Evolutionary conservation across 1,284 basidiomycete genomes (phyloP), one percentile per base, ranked within the genome.

Genomic region (Termitomyces sp.): DNA sequence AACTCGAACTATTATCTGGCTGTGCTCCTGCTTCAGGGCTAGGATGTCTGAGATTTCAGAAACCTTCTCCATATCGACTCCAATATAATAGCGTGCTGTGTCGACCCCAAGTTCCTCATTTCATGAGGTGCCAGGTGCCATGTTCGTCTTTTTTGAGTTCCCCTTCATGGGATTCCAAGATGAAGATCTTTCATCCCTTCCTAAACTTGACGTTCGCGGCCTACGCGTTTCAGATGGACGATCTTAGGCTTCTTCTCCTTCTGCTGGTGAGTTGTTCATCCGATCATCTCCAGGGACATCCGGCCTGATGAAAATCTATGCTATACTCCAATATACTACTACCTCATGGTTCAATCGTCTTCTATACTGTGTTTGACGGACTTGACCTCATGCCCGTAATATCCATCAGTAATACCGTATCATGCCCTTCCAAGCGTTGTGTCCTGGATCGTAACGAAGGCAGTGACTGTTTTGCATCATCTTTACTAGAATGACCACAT

Each of bases 261-360:
- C 4, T 36, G 34, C 46, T 48, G 46, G 21, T 26, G 26, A 5
- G 31, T 5, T 41, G 15, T 47, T 28, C 49, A 28, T 50, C 53
- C 48, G 48, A 50, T 50, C 47, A 55, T 45, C 48, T 50, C 53
- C 53, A 55, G 53, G 53, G 53, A 55, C 47, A 55, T 55, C 33
- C 28, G 26, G 26, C 5, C 17, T 36, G 41, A 47, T 43, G 34
- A 15, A 15, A 10, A 43, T 31, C 31, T 31, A n/a, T 36, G 19
- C 40, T 38, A 4, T 28, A 36, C 19, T 55, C 10, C 33, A 45
- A 39, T 26, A 12, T 26, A 12, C 26, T 47, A 13, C 36, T 47
- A 47, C 52, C 44, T 53, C 30, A 53, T 17, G 15, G 30, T 53
- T 40, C n/a, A n/a, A n/a, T 53, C 52, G 42, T 34, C 44, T 36